Base-by-base conservation (phyloP, 163 green algal species). In the Smithsoniella earleae region DNA sequence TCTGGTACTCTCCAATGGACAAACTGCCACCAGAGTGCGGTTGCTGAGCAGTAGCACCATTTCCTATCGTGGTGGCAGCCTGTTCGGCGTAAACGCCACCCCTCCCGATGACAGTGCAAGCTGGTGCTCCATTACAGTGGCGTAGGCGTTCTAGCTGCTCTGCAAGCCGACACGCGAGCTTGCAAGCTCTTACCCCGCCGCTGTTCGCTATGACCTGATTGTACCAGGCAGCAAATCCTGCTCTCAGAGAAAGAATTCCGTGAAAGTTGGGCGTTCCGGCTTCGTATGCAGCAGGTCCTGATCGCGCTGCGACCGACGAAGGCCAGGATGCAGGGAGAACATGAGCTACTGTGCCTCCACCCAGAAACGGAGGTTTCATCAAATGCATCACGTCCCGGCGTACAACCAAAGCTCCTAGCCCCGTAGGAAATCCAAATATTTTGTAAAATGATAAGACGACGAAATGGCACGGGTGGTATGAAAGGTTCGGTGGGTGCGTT, bases 381-480 rank as follows among this genome's bases (percentile, higher is more conserved):
- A 88, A 27, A 20, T 62, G 75, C 69, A 89, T 65, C 20, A 78
- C 76, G 27, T 81, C 77, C 18, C 73, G 79, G 2, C 82, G 77
- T 38, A 89, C 82, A 31, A 94, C 66, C 28, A 96, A 83, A 16
- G 89, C 89, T 3, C 89, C 89, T 65, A 96, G 74, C n/a, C 89
- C 84, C 73, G 86, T 91, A 3, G 87, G 86, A 36, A 86, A 87
- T 27, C 87, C 87, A 72, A 91, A 89, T 3, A 92, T 84, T 80
- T 96, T 96, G 85, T 96, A 96, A 78, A 87, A 95, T 1, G 88
- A 95, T 33, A 96, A 75, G 2, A 76, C 87, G 54, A 94, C 82
- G 79, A 95, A 89, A 65, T 96, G 86, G 18, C 84, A 80, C 3
- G 77, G 73, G 27, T 75, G 28, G 30, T 18, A 6, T 2, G 80